Evolutionary conservation across 1,284 basidiomycete genomes (phyloP), one percentile per base, ranked within the genome.

Genomic region (Porphyrellus sp.): DNA sequence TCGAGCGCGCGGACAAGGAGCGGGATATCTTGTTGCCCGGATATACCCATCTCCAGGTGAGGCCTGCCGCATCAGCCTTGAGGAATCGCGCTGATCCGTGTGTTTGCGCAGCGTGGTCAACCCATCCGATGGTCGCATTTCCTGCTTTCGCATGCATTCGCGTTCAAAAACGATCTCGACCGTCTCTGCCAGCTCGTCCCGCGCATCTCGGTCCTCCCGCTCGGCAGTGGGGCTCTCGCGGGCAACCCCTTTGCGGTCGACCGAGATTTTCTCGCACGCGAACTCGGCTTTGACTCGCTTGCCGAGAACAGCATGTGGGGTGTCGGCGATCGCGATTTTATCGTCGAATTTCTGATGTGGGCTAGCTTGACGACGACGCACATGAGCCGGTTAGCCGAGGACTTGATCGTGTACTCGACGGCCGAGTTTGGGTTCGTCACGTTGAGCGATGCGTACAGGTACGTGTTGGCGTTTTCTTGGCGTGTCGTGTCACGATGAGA

Each of bases 101-200:
- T 16, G 20, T 3, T 33, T 21, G 15, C 40, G 41, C 51, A 96
- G 92, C 87, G 96, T 23, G 96, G 90, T 2, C 95, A 98, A 80
- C 96, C 96, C 30, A 96, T 99, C 68, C 86, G 96, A 59, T 99
- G 97, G 97, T 94, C 96, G 1, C 96, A 99, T 72, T 83, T 97
- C 49, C 80, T 99, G 45, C 83, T 98, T 51, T 96, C 94, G 30
- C 94, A 99, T 72, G 94, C 94, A 5, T 90, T 93, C 65, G 92
- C 93, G 41, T 94, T 98, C 76, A 78, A 82, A 38, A 81, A 83
- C 49, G 96, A 99, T 73, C 83, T 98, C 37, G 82, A 91, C 61
- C 88, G 96, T 8, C 82, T 99, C 34, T 82, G 83, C 31, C 86
- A 94, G 66, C 81, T 98, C 51, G 76, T 89, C 48, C 90, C 91